Evolutionary conservation across 331 rosid species (phyloP), one percentile per base, ranked within the genome.

Genomic region (Rhamnella rubrinervis): DNA sequence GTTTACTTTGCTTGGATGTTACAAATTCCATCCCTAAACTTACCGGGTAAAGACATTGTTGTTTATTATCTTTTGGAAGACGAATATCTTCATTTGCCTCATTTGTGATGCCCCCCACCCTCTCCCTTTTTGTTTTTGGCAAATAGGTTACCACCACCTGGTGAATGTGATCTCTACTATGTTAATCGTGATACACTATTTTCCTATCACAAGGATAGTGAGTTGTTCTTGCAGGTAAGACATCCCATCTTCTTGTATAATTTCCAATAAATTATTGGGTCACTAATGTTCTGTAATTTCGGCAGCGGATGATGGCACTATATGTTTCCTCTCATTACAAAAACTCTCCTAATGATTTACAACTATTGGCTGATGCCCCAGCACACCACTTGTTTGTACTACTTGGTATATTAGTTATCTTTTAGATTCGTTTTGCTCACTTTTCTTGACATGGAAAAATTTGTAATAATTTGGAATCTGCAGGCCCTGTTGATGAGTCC

Each of bases 271-370:
- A 23, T 21, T 70, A 56, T 68, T 66, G 65, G 68, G 67, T 67
- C 25, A 49, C 62, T 79, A 41, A 79, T 60, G 31, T 67, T 61
- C 74, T 76, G 72, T 51, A 57, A 73, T 69, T 65, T 49, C 74
- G 75, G 71, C 91, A 93, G 98, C 87, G 98, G 71, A 93, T 93
- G 98, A 91, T 93, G 98, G 92, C 98, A 38, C 84, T 93, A 23
- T 93, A 88, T 70, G 98, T 93, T 83, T 88, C 98, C 50, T 91
- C 98, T 40, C 97, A 91, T 82, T 93, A 93, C 92, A 93, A 91
- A 80, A 93, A 91, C 85, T 91, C 98, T 75, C 98, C 98, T 35
- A 93, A 93, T 72, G 98, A 93, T 84, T 81, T 93, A 67, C 98
- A 93, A 80, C 78, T 93, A 72, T 88, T 93, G 89, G 98, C 97